These are phyloP conservation scores for Fusarium agapanthi DNA, from an alignment of 2,329 filamentous ascomycete genomes.

Conservation along the genomic window DNA sequence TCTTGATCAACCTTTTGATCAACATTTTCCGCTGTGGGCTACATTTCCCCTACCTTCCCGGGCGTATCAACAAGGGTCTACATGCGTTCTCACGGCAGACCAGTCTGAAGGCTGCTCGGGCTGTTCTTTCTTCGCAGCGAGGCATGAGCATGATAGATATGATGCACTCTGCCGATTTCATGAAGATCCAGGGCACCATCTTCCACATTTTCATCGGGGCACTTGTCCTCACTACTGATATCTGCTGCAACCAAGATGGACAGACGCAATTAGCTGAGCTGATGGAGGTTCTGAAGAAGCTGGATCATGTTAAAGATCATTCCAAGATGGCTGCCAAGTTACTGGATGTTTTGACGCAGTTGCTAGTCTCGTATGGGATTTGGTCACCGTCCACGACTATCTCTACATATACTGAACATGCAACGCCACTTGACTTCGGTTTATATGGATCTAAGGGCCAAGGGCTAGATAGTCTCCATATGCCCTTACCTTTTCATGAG, in stretches of 20 bases:
- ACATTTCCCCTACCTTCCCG: neutral
- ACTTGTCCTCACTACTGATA: neutral
- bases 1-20: neutral
- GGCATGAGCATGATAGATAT: neutral
- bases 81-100: neutral
- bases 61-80: neutral
- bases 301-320: neutral
- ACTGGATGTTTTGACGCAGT: neutral
- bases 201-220: neutral
- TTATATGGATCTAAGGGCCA: fast-evolving
- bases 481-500: neutral
- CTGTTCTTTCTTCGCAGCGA: neutral
- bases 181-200: neutral
- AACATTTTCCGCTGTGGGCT: neutral
- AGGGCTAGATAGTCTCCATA: fast-evolving
- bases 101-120: neutral
- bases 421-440: fast-evolving
- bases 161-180: neutral
- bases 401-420: neutral
- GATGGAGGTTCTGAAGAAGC: neutral
- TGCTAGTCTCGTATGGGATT: neutral
- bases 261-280: neutral
- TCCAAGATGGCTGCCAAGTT: neutral
- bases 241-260: neutral
- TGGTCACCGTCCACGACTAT: neutral